Evolutionary conservation across 495 filamentous ascomycete genomes (phyloP).

Genomic region (Neurospora cerealis): DNA sequence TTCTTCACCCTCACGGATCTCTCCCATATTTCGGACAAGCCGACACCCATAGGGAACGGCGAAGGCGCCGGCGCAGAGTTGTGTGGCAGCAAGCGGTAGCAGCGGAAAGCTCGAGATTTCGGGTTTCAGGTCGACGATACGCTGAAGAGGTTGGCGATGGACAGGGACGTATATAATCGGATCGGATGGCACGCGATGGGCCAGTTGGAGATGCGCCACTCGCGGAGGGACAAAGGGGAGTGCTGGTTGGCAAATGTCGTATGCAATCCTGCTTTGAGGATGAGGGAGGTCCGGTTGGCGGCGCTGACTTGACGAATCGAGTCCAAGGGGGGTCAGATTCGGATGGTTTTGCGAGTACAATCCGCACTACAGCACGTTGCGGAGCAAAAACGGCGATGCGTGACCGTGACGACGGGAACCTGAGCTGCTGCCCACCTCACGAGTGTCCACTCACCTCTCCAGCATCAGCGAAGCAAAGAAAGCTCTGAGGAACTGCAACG

Average conservation of each 20-base stretch:
- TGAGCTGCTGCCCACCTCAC: background rate
- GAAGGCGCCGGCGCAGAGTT: background rate
- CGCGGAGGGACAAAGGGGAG: background rate
- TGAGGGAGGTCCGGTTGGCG: background rate
- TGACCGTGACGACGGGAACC: background rate
- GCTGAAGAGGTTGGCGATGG: background rate
- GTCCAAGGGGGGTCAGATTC: background rate
- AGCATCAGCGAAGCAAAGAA: background rate
- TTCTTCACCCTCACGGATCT: slow-evolving; percentile 25
- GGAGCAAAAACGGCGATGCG: background rate
- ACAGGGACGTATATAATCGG: background rate
- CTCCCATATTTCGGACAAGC: slow-evolving; percentile 26
- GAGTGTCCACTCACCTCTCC: background rate
- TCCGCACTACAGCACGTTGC: background rate
- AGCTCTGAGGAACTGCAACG: background rate
- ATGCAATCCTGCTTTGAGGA: background rate
- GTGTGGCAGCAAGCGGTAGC: background rate
- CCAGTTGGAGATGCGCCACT: background rate
- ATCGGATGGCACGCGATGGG: background rate
- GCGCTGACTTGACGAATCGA: background rate
- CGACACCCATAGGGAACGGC: slow-evolving; percentile 16
- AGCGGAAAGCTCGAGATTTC: background rate
- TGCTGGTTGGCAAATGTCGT: background rate
- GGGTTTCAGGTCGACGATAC: background rate
- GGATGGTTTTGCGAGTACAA: background rate